Evolutionary conservation across 768 basidiomycete species (phyloP), one percentile per base, ranked within the genome.

Genomic region (Favolaschia claudopus): DNA sequence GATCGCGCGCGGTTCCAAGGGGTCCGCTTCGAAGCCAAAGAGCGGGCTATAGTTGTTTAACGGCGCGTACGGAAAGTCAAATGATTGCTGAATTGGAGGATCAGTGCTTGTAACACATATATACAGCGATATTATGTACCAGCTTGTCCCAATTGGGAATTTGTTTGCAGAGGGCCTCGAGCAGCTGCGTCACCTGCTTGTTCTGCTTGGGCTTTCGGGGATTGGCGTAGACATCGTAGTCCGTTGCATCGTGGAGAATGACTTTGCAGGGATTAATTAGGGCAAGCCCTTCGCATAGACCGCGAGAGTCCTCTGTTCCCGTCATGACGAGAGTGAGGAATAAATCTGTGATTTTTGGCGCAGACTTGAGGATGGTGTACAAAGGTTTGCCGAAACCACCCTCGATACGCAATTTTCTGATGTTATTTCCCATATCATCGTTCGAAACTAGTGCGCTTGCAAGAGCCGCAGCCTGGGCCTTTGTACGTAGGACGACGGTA

Each of bases 221-320:
- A n/a, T n/a, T n/a, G n/a, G n/a, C n/a, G n/a, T n/a, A n/a, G n/a
- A n/a, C n/a, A n/a, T n/a, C n/a, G n/a, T n/a, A n/a, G n/a, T n/a
- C n/a, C n/a, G n/a, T n/a, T n/a, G n/a, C n/a, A n/a, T 48, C 27
- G 29, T 48, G 46, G 31, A 48, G 13, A 34, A 48, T 48, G n/a
- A 48, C 29, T 6, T 32, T 28, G 8, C 10, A 14, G 13, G 46
- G 46, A 20, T 48, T 48, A 6, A 48, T 32, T 7, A 33, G 27
- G 19, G 28, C 19, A 7, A 48, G 24, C 6, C 46, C 46, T 14
- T 48, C 12, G 32, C 46, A 48, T 7, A 48, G 27, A 5, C 46
- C 46, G n/a, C 7, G n/a, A 7, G 46, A 9, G n/a, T 7, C 20
- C 15, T 9, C 29, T 14, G 9, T 24, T 6, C 7, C 29, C 46